Evolutionary conservation across 768 basidiomycete genomes (phyloP).

Genomic region (Pleurotus tuoliensis): DNA sequence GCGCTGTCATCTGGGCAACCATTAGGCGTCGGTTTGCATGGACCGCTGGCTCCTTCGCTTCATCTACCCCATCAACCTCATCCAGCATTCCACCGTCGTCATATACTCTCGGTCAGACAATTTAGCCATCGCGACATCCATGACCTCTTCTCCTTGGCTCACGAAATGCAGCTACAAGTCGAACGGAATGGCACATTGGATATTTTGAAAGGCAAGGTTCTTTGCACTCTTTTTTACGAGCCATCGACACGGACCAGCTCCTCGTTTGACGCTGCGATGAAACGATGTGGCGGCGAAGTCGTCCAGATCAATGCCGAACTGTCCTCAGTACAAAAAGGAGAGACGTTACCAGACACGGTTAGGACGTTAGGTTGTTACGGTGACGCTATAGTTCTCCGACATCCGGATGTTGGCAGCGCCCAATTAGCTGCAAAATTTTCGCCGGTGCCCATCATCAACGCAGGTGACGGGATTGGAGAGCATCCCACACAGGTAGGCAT

Average conservation of each 20-base stretch:
- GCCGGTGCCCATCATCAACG: slow-evolving; percentile 93
- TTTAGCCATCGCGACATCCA: slow-evolving; percentile 87
- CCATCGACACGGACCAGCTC: slow-evolving; percentile 93
- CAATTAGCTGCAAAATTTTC: slow-evolving; percentile 95
- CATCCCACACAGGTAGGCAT: slow-evolving; percentile 85
- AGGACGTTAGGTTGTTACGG: slow-evolving; percentile 93
- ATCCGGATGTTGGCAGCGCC: slow-evolving; percentile 92
- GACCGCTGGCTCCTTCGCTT: slow-evolving; percentile 25
- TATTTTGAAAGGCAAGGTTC: slow-evolving; percentile 84
- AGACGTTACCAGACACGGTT: slow-evolving; percentile 89
- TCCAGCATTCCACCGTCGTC: slow-evolving; percentile 88
- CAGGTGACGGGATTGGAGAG: slow-evolving; percentile 95
- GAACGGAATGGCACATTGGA: slow-evolving; percentile 88
- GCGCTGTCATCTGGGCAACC: slow-evolving; percentile 16
- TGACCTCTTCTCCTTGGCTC: slow-evolving; percentile 89
- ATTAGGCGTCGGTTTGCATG: slow-evolving; percentile 26
- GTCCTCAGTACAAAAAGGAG: slow-evolving; percentile 92
- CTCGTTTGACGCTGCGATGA: slow-evolving; percentile 99
- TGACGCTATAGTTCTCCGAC: slow-evolving; percentile 91
- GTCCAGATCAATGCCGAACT: slow-evolving; percentile 77
- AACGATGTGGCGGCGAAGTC: slow-evolving; percentile 93
- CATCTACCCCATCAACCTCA: slow-evolving; percentile 57
- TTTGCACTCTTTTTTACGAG: slow-evolving; percentile 94
- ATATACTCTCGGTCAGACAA: slow-evolving; percentile 93
- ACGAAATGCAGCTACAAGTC: slow-evolving; percentile 95